A percentile compares a stretch with the other conserved stretches of the same genome.
These are phyloP conservation scores for Phyllostachys edulis DNA, from an alignment of 176 grass and related monocot genomes.

Conservation along the genomic window DNA sequence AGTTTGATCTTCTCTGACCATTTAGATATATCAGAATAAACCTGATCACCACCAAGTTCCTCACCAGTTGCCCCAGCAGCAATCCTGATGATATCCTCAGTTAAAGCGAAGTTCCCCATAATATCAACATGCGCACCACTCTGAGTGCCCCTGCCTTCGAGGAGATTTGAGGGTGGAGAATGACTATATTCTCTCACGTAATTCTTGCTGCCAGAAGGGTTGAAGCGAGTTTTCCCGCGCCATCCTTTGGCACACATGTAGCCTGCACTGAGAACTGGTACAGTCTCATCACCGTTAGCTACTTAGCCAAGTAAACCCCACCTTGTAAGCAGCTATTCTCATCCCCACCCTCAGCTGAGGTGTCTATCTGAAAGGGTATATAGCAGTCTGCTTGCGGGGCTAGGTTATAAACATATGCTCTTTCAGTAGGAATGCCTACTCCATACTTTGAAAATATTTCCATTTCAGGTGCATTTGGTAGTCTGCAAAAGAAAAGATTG, in stretches of 20 bases:
- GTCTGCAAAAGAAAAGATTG: slow-evolving; percentile 48
- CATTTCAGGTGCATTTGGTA: slow-evolving; percentile 88
- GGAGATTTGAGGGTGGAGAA: slow-evolving; percentile 74
- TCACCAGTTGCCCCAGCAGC: slow-evolving; percentile 82
- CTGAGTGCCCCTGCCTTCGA: slow-evolving; percentile 93
- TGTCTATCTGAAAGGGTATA: slow-evolving; percentile 92
- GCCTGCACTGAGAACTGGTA: slow-evolving; percentile 84
- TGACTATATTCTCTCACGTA: slow-evolving; percentile 81
- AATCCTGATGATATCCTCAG: slow-evolving; percentile 92
- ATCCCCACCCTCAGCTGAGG: slow-evolving; percentile 68
- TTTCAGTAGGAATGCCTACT: slow-evolving; percentile 95
- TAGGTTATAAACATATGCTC: slow-evolving; percentile 95
- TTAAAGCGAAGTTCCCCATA: slow-evolving; percentile 96
- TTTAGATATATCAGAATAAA: slow-evolving; percentile 90
- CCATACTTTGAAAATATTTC: slow-evolving; percentile 99
- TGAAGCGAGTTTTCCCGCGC: slow-evolving; percentile 93
- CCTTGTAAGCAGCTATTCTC: slow-evolving; percentile 74
- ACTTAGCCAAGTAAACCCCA: slow-evolving; percentile 78
- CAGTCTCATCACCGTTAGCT: slow-evolving; percentile 92
- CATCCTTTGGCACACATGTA: slow-evolving; percentile 96
- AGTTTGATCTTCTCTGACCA: slow-evolving; percentile 90
- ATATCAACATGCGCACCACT: slow-evolving; percentile 97
- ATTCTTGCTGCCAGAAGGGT: slow-evolving; percentile 83
- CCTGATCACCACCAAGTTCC: slow-evolving; percentile 76
- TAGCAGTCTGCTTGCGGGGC: slow-evolving; percentile 71